Percentiles rank a stretch among this genome's conserved stretches.
Evolutionary conservation across 495 filamentous ascomycete species (phyloP).

Genomic region (Zalerion maritima): DNA sequence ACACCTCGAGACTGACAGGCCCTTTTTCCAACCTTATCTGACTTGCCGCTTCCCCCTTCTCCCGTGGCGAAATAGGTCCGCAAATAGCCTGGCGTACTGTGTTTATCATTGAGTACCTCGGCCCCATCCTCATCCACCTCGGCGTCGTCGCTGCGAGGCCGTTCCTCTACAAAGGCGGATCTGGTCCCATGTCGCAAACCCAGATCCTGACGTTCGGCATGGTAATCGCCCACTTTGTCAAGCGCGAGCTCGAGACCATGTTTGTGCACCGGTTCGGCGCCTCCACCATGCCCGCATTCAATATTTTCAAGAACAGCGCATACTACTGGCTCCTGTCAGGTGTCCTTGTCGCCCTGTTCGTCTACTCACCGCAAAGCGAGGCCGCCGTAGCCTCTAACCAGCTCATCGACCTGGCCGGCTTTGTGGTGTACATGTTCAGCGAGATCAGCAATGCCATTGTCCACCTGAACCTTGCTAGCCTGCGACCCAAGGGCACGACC

Average conservation of each 20-base stretch:
- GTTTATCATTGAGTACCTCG: slow-evolving; percentile 87
- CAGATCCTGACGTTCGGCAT: slow-evolving; percentile 61
- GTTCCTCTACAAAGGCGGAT: slow-evolving; percentile 18
- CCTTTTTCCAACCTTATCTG: slow-evolving; percentile 1
- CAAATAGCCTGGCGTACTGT: slow-evolving; percentile 92
- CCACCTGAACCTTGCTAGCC: slow-evolving; percentile 57
- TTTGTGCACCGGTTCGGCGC: slow-evolving; percentile 92
- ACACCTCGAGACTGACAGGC: slow-evolving; percentile 1
- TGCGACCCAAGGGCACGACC: slow-evolving; percentile 67
- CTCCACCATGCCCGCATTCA: slow-evolving; percentile 76
- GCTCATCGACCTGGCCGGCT: slow-evolving; percentile 43
- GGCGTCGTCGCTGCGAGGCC: slow-evolving; percentile 43
- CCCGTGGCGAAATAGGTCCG: slow-evolving; percentile 39
- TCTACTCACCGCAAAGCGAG: slow-evolving; percentile 59
- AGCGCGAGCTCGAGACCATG: slow-evolving; percentile 87
- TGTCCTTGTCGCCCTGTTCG: slow-evolving; percentile 66
- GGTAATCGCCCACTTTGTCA: slow-evolving; percentile 72
- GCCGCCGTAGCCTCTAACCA: slow-evolving; percentile 29
- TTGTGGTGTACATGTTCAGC: slow-evolving; percentile 56
- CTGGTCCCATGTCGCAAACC: slow-evolving; percentile 36
- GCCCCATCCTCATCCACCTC: slow-evolving; percentile 83
- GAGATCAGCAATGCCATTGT: slow-evolving; percentile 68
- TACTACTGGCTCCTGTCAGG: slow-evolving; percentile 86
- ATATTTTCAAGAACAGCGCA: slow-evolving; percentile 80
- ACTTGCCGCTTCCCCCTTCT: background rate